Evolutionary conservation across 257 asterid species (phyloP).

Genomic region (Lycium ferocissimum): DNA sequence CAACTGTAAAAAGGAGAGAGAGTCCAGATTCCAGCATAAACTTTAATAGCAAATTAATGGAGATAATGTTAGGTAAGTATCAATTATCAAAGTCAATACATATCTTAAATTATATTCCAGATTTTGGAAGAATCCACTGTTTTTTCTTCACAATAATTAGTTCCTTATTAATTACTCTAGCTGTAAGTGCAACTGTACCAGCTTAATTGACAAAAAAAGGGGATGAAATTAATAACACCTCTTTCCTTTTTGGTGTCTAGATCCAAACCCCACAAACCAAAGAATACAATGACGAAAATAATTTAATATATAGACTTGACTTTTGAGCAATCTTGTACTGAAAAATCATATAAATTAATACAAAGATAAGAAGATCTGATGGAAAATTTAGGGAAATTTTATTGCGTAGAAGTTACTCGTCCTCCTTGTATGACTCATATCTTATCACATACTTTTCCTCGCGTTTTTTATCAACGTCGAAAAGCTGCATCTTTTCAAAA

Average conservation of each 20-base stretch:
- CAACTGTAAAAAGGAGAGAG: not conserved
- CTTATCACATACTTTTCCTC: not conserved
- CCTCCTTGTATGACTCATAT: not conserved
- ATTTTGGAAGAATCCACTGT: not conserved
- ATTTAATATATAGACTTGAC: constrained; percentile 18
- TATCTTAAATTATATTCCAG: not conserved
- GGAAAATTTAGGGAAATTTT: not conserved
- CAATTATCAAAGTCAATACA: not conserved
- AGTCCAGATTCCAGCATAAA: not conserved
- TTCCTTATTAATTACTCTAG: constrained; percentile 5
- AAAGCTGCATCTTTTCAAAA: constrained; percentile 1
- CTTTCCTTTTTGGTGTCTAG: not conserved
- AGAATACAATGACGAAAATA: not conserved
- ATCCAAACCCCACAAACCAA: not conserved
- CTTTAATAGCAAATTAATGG: not conserved
- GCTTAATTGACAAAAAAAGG: not conserved
- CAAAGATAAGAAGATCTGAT: not conserved
- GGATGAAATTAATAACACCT: not conserved
- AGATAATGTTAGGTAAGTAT: constrained; percentile 11
- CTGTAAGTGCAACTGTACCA: not conserved
- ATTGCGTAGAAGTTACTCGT: constrained; percentile 5
- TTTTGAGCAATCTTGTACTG: not conserved
- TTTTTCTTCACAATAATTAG: not conserved
- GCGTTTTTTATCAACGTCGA: not conserved
- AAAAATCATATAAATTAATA: not conserved